These are phyloP conservation scores for Coniochaeta sp. DNA, from an alignment of 2,329 filamentous ascomycete genomes.

Conservation along the genomic window DNA sequence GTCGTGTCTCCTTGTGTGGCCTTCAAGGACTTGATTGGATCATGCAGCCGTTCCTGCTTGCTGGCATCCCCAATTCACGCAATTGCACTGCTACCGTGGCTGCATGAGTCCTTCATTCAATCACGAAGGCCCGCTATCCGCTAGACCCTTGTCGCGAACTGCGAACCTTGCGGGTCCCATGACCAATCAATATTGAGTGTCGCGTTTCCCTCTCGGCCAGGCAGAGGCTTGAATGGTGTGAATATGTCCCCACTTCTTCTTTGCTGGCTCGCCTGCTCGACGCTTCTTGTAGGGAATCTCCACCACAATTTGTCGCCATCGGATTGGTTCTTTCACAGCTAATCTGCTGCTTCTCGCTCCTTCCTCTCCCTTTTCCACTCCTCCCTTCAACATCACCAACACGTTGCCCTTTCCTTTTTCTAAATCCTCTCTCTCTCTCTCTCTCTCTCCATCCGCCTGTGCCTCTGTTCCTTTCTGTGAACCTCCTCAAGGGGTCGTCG, in stretches of 20 bases:
- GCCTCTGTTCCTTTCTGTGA: conserved; percentile 14
- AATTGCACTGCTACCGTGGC: neutral
- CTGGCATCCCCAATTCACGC: neutral
- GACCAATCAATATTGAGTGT: conserved; percentile 15
- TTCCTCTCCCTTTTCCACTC: conserved; percentile 19
- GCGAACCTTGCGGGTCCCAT: conserved; percentile 9
- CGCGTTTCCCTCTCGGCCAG: conserved; percentile 7
- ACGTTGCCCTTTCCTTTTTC: conserved; percentile 17
- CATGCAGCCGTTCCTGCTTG: neutral
- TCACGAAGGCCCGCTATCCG: conserved; percentile 19
- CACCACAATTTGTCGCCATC: neutral
- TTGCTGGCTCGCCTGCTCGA: conserved; percentile 9
- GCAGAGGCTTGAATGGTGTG: conserved; percentile 4
- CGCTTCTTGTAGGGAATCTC: too few species aligned
- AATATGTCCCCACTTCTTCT: neutral
- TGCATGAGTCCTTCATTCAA: conserved; percentile 7
- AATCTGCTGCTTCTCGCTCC: conserved; percentile 13
- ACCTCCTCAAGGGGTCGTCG: conserved; percentile 17
- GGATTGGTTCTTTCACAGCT: neutral
- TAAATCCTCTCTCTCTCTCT: conserved; percentile 18
- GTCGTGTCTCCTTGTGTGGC: neutral
- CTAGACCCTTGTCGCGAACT: conserved; percentile 13
- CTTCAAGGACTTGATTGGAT: neutral
- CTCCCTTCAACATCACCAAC: conserved; percentile 18
- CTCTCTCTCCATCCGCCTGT: conserved; percentile 21